Base-by-base conservation (phyloP, 352 stramenopile genomes). In the Globisporangium nagaii region DNA sequence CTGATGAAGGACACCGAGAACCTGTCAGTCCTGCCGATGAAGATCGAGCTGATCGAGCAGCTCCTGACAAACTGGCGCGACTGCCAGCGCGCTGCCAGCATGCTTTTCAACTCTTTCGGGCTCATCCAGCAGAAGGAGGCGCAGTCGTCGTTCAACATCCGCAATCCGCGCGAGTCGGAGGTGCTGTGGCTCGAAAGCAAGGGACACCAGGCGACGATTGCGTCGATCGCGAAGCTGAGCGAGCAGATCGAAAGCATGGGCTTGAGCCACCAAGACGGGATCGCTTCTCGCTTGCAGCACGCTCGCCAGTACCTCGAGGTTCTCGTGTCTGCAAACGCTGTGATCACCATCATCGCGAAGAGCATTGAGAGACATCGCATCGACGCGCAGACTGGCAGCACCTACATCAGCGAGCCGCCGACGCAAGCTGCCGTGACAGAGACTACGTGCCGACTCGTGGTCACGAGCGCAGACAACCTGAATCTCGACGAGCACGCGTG, bases 31-130 rank as follows among this genome's bases (percentile, higher is more conserved):
- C 34, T 60, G 1, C 63, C 71, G 11, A 45, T 45, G 28, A 60
- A 56, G 11, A 1, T 79, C 28, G 40, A 42, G 10, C 51, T 52
- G 10, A 24, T 85, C 27, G 62, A 65, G 19, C 30, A 65, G 10
- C 53, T 78, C 4, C 47, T 67, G 1, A 22, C 43, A 5, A 52
- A 69, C 22, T 80, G 73, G 70, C 59, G 65, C 30, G 48, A 62
- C 32, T 56, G 53, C 47, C 53, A 63, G 22, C 35, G 37, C 5
- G 31, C 47, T n/a, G 62, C 58, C 25, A n/a, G 40, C 0, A 32
- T 51, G 11, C 48, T 82, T 17, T 19, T 83, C 13, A 51, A 63
- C 2, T 56, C 49, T 3, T 43, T 73, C 6, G 45, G 51, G 2
- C 30, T 49, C 11, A 62, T 79, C 34, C 53, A 71, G 20, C 53